Conservation (phyloP, 2,329 filamentous ascomycete genomes). For the Fusarium nisikadoi region DNA sequence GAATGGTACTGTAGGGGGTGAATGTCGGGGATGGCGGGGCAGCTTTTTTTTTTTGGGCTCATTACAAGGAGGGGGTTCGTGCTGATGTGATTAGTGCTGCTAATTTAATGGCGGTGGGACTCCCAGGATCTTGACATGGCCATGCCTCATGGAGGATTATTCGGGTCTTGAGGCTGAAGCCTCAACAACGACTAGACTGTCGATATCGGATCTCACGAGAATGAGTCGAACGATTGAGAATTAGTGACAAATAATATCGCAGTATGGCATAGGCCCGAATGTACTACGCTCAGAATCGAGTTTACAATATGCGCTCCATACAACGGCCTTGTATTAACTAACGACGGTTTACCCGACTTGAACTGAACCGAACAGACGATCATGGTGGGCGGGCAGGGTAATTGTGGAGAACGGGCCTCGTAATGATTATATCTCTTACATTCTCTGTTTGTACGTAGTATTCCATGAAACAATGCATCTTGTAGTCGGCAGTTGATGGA, state of each 20-base stretch:
- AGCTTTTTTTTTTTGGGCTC: constrained; percentile 16
- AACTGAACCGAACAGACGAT: constrained; percentile 7
- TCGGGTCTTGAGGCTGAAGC: constrained; percentile 17
- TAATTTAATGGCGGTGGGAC: constrained; percentile 22
- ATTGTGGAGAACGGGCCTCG: constrained; percentile 4
- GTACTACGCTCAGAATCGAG: neutral
- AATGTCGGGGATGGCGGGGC: constrained; percentile 32
- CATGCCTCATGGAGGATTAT: constrained; percentile 11
- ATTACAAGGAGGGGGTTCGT: constrained; percentile 5
- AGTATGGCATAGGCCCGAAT: neutral
- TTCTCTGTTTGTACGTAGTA: neutral
- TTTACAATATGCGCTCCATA: constrained; percentile 24
- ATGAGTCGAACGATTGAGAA: neutral
- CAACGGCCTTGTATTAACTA: neutral
- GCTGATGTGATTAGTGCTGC: constrained; percentile 24
- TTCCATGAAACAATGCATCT: neutral
- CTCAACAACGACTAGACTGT: neutral
- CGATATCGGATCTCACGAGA: neutral
- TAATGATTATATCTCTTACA: neutral
- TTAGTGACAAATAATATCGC: neutral
- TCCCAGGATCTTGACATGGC: neutral
- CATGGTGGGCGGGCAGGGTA: constrained; percentile 4
- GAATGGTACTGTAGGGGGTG: neutral
- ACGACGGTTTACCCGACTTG: neutral
- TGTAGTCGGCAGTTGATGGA: neutral